phyloP scores from a whole-genome alignment of 352 stramenopile genomes.

The Globisporangium solare region DNA sequence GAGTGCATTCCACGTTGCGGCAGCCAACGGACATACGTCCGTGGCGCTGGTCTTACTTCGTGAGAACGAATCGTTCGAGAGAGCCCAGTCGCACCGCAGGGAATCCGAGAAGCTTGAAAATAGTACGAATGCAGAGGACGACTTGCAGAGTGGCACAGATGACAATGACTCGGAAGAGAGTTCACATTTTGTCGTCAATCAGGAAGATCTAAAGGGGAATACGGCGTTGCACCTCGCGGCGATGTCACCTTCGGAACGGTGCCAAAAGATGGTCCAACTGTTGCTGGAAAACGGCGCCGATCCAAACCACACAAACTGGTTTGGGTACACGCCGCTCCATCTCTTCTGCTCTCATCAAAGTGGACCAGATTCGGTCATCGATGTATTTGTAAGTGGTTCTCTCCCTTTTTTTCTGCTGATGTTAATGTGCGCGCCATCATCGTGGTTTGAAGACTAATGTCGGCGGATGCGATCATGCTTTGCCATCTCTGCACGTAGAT shows the following conservation, averaged over 20 bases:
- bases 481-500: constrained; percentile 35
- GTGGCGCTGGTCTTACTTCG: constrained; percentile 73
- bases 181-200: constrained; percentile 64
- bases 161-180: constrained; percentile 17
- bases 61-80: constrained; percentile 39
- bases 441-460: neutral
- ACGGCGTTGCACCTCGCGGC: constrained; percentile 76
- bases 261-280: constrained; percentile 80
- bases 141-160: constrained; percentile 13
- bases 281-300: constrained; percentile 77
- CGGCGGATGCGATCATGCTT: neutral
- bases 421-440: too few species aligned
- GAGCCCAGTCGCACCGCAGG: constrained; percentile 5
- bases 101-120: constrained; percentile 12
- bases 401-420: neutral
- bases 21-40: constrained; percentile 70
- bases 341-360: constrained; percentile 83
- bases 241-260: constrained; percentile 77
- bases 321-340: constrained; percentile 81
- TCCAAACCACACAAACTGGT: constrained; percentile 77
- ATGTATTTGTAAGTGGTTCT: constrained; percentile 69
- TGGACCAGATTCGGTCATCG: constrained; percentile 60
- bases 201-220: constrained; percentile 80
- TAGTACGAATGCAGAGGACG: constrained; percentile 5
- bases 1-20: constrained; percentile 75